Evolutionary conservation across 2,329 filamentous ascomycete genomes (phyloP).

Genomic region (Tolypocladium inflatum): DNA sequence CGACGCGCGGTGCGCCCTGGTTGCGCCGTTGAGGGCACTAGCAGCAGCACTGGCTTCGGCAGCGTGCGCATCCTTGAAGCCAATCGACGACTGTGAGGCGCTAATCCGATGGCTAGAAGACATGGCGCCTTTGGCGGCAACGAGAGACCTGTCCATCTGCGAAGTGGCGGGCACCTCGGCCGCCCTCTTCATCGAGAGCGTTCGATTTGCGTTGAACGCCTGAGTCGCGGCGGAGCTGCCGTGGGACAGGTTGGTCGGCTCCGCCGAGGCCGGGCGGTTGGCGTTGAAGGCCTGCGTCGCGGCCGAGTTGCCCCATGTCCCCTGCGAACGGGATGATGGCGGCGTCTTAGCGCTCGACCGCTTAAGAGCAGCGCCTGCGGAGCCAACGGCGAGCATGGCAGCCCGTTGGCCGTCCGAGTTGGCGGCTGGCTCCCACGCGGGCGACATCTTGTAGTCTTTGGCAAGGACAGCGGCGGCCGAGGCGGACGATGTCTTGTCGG

Average conservation of each 20-base stretch:
- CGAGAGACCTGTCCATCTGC: constrained; percentile 55
- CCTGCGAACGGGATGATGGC: constrained; percentile 13
- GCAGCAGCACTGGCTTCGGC: constrained; percentile 36
- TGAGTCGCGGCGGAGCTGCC: constrained; percentile 23
- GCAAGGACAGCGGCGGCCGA: constrained; percentile 33
- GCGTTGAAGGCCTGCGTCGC: constrained; percentile 56
- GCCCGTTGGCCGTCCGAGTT: constrained; percentile 64
- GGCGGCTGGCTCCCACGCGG: constrained; percentile 52
- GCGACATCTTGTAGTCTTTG: constrained; percentile 31
- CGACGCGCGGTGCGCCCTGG: constrained; percentile 50
- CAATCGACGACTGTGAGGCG: neutral
- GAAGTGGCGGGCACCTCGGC: constrained; percentile 20
- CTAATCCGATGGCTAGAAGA: constrained; percentile 24
- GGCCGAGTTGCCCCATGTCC: constrained; percentile 54
- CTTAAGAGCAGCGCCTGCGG: constrained; percentile 23
- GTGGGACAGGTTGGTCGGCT: constrained; percentile 9
- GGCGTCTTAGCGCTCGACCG: constrained; percentile 7
- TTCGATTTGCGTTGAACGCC: constrained; percentile 25
- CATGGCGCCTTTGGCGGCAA: constrained; percentile 72
- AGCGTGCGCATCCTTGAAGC: constrained; percentile 4
- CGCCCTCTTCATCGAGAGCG: constrained; percentile 15
- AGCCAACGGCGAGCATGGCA: constrained; percentile 52
- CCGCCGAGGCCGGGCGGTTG: constrained; percentile 9
- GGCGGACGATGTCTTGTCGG: constrained; percentile 45
- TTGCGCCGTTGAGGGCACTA: constrained; percentile 67